These are phyloP conservation scores for Diaporthe sp. DNA, from an alignment of 2,329 filamentous ascomycete species.

Conservation along the genomic window DNA sequence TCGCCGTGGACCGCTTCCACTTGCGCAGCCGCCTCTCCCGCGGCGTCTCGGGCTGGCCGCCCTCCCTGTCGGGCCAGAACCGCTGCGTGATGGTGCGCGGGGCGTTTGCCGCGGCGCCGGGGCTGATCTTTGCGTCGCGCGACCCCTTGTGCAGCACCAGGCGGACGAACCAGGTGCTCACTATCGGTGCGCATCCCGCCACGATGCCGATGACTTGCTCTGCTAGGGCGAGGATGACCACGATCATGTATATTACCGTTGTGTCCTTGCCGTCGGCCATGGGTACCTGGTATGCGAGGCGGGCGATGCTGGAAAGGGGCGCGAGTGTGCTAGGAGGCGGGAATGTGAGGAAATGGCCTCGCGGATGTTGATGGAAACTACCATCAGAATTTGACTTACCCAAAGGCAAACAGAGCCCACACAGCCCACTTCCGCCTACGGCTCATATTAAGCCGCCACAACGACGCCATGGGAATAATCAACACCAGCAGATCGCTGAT, in stretches of 20 bases:
- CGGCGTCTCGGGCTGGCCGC: neutral
- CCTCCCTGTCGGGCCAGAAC: constrained; percentile 29
- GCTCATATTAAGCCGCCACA: constrained; percentile 48
- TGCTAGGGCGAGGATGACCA: constrained; percentile 43
- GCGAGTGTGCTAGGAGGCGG: constrained; percentile 41
- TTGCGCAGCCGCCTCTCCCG: constrained; percentile 15
- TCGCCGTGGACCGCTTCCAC: constrained; percentile 20
- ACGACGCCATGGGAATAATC: constrained; percentile 48
- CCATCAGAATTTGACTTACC: constrained; percentile 17
- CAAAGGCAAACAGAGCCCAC: constrained; percentile 48
- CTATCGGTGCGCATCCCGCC: constrained; percentile 44
- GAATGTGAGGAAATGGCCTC: no score
- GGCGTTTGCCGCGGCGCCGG: neutral
- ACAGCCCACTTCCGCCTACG: constrained; percentile 48
- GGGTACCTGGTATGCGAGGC: constrained; percentile 45
- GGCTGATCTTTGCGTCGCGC: constrained; percentile 8
- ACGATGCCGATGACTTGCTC: constrained; percentile 46
- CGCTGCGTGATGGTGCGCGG: constrained; percentile 33
- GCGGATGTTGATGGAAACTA: neutral
- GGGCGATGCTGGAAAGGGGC: constrained; percentile 45
- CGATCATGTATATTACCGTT: constrained; percentile 46
- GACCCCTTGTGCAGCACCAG: constrained; percentile 14
- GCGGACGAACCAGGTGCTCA: constrained; percentile 41
- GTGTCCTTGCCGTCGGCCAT: constrained; percentile 41
- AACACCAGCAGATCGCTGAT: constrained; percentile 47